These are phyloP conservation scores for Myotisia sp. DNA, from an alignment of 2,329 filamentous ascomycete genomes.

Conservation along the genomic window DNA sequence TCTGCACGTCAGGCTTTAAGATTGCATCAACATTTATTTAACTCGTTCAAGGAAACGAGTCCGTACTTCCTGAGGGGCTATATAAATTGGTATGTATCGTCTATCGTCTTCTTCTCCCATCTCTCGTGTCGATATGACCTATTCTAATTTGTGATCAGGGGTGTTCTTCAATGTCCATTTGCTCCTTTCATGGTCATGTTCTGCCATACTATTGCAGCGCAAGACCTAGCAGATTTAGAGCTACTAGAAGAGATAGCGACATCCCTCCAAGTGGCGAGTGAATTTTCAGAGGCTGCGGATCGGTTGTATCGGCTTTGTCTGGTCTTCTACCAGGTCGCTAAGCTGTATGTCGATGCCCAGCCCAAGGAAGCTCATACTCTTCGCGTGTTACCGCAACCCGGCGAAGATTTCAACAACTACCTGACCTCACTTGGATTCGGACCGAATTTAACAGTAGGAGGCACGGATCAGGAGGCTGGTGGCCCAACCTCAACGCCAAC, in stretches of 20 bases:
- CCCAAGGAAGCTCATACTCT: slow-evolving; percentile 12
- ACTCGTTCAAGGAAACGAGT: slow-evolving; percentile 16
- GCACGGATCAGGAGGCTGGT: too few species aligned
- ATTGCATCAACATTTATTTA: slow-evolving; percentile 20
- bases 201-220: slow-evolving; percentile 39
- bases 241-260: slow-evolving; percentile 43
- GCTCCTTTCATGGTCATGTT: slow-evolving; percentile 38
- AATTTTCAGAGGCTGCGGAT: slow-evolving; percentile 44
- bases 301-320: slow-evolving; percentile 49
- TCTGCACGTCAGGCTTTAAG: slow-evolving; percentile 24
- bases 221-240: slow-evolving; percentile 38
- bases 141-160: slow-evolving; percentile 16
- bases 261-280: slow-evolving; percentile 39
- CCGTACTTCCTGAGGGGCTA: slow-evolving; percentile 21
- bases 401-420: slow-evolving; percentile 51
- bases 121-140: not conserved
- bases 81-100: slow-evolving; percentile 21
- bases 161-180: slow-evolving; percentile 33
- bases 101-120: not conserved
- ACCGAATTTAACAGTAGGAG: slow-evolving; percentile 17
- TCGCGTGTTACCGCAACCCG: slow-evolving; percentile 29
- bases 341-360: slow-evolving; percentile 49
- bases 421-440: slow-evolving; percentile 50
- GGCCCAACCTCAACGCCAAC: not conserved
- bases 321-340: slow-evolving; percentile 47